Evolutionary conservation across 163 green algal genomes (phyloP).

Genomic region (Prototheca stagnorum): DNA sequence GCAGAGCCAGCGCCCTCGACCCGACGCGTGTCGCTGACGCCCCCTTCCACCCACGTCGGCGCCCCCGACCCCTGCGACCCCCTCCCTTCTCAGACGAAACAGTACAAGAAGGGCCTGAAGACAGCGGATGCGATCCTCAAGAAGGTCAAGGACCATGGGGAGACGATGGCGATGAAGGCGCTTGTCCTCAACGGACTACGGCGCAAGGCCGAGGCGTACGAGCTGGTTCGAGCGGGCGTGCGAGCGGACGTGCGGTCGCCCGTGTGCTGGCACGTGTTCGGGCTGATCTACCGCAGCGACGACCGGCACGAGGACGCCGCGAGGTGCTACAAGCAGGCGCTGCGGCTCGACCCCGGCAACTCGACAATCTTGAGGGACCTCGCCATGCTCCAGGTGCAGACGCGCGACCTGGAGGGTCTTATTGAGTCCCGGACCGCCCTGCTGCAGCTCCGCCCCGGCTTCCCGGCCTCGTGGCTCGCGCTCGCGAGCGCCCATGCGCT

Average conservation of each 20-base stretch:
- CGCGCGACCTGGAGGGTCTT: slow-evolving; percentile 81
- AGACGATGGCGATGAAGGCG: slow-evolving; percentile 95
- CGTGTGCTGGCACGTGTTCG: slow-evolving; percentile 98
- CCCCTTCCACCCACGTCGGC: too few species aligned
- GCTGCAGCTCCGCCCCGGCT: slow-evolving; percentile 56
- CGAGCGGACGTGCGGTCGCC: slow-evolving; percentile 73
- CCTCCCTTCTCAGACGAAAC: slow-evolving; percentile 43
- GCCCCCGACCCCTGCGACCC: too few species aligned
- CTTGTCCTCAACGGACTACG: slow-evolving; percentile 75
- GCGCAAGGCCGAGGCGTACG: slow-evolving; percentile 82
- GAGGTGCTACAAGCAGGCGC: slow-evolving; percentile 97
- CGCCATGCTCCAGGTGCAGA: slow-evolving; percentile 83
- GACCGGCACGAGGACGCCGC: slow-evolving; percentile 88
- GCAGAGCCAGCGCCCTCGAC: too few species aligned
- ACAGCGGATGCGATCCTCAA: slow-evolving; percentile 53
- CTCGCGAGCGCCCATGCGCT: slow-evolving; percentile 87
- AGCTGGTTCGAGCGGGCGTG: slow-evolving; percentile 69
- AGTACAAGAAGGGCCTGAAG: slow-evolving; percentile 98
- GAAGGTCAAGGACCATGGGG: slow-evolving; percentile 86
- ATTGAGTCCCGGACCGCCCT: slow-evolving; percentile 76
- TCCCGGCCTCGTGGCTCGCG: slow-evolving; percentile 75
- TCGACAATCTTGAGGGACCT: slow-evolving; percentile 84
- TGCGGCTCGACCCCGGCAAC: slow-evolving; percentile 88
- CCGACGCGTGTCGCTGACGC: too few species aligned
- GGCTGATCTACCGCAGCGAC: slow-evolving; percentile 81